Evolutionary conservation across 805 yeast species (phyloP).

Genomic region (Sungouiozyma ichnusensis): DNA sequence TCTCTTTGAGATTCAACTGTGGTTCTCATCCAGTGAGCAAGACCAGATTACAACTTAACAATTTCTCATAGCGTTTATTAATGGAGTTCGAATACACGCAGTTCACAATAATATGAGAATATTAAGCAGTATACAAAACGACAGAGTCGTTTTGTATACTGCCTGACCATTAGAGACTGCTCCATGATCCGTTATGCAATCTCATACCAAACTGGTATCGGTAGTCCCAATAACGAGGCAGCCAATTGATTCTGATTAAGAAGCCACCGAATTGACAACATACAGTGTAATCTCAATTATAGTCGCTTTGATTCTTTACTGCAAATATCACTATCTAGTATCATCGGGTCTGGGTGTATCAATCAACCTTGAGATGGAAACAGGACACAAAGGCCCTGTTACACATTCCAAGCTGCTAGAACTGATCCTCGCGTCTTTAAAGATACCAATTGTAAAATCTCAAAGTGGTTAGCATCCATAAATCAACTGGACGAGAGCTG

Average conservation of each 20-base stretch:
- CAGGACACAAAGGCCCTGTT: background rate
- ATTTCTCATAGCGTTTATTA: background rate
- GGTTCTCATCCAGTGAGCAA: no score
- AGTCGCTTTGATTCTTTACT: background rate
- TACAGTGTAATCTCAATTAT: background rate
- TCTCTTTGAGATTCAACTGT: no score
- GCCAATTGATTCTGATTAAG: background rate
- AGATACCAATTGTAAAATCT: no score
- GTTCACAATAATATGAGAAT: background rate
- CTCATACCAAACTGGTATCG: background rate
- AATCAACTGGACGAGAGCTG: no score
- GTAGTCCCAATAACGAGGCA: background rate
- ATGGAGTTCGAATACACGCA: background rate
- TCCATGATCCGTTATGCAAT: background rate
- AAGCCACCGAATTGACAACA: background rate
- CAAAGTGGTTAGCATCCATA: no score
- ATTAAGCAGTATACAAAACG: no score
- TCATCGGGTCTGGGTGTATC: background rate
- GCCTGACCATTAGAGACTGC: background rate
- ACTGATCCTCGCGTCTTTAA: background rate
- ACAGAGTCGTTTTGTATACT: background rate
- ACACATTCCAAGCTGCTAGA: background rate
- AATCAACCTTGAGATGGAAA: background rate
- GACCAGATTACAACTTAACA: no score
- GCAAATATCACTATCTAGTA: background rate